Evolutionary conservation across 169 alveolate species (phyloP).

Genomic region (Plasmodium relictum): DNA sequence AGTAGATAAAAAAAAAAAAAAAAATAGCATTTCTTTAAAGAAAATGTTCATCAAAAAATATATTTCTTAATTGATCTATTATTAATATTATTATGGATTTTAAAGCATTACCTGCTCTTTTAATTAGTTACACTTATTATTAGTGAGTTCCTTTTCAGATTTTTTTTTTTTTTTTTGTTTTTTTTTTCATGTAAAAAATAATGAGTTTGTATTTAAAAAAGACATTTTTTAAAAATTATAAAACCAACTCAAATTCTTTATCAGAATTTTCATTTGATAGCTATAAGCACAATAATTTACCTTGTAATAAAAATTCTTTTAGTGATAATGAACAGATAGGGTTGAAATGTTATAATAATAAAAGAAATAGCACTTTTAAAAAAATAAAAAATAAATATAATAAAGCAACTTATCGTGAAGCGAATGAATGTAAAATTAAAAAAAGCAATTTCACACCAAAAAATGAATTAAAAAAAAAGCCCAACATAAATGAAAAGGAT

Average conservation of each 20-base stretch:
- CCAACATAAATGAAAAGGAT: not conserved
- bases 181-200: too few relatives aligned
- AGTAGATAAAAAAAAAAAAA: too few relatives aligned
- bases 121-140: too few relatives aligned
- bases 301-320: not conserved
- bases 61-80: too few relatives aligned
- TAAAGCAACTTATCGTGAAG: too few relatives aligned
- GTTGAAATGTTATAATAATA: not conserved
- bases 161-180: too few relatives aligned
- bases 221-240: not conserved
- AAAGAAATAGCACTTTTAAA: not conserved
- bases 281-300: not conserved
- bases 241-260: not conserved
- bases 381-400: too few relatives aligned
- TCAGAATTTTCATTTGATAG: not conserved
- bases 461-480: not conserved
- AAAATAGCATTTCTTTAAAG: too few relatives aligned
- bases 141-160: too few relatives aligned
- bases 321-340: slow-evolving; percentile 5
- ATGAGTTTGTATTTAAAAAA: not conserved
- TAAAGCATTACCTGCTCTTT: too few relatives aligned
- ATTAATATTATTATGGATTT: too few relatives aligned
- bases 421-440: not conserved
- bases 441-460: not conserved
- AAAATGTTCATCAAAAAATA: too few relatives aligned